Evolutionary conservation across 2,329 filamentous ascomycete genomes (phyloP).

Genomic region (Colletotrichum lupini): DNA sequence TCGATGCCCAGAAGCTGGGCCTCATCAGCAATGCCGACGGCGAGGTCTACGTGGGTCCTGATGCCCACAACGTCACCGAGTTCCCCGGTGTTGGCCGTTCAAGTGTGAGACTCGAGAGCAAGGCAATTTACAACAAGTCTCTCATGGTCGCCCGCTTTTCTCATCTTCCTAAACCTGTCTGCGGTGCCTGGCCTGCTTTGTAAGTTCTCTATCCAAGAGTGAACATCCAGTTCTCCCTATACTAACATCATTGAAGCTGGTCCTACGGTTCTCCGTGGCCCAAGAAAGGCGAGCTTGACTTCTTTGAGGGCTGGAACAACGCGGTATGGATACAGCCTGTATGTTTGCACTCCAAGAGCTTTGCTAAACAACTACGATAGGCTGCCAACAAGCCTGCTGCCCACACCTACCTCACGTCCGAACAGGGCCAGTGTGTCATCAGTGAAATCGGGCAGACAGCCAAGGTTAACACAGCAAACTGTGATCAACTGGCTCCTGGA

Average conservation of each 20-base stretch:
- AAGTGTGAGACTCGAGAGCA: conserved; percentile 75
- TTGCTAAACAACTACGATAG: conserved; percentile 56
- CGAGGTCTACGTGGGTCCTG: conserved; percentile 53
- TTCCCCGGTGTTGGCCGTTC: conserved; percentile 50
- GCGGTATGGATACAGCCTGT: conserved; percentile 39
- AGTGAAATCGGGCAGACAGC: conserved; percentile 43
- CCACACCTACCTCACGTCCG: conserved; percentile 58
- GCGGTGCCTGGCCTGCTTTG: conserved; percentile 80
- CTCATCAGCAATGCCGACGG: conserved; percentile 46
- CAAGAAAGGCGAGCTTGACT: conserved; percentile 71
- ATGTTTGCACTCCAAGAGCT: conserved; percentile 33
- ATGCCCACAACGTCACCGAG: conserved; percentile 42
- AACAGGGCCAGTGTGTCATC: conserved; percentile 50
- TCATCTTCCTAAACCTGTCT: conserved; percentile 74
- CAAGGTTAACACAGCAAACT: conserved; percentile 49
- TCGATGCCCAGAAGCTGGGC: conserved; percentile 48
- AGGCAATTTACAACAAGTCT: conserved; percentile 70
- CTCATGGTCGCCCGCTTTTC: conserved; percentile 77
- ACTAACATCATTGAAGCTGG: conserved; percentile 50
- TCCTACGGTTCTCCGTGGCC: conserved; percentile 68
- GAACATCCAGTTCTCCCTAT: not conserved
- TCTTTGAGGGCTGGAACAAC: conserved; percentile 74
- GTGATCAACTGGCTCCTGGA: conserved; percentile 48
- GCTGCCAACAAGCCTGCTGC: conserved; percentile 66
- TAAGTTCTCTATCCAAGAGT: conserved; percentile 45